Percentiles rank a stretch among this genome's conserved stretches.
These are phyloP conservation scores for Moesziomyces sp. DNA, from an alignment of 1,284 basidiomycete genomes.

Conservation along the genomic window DNA sequence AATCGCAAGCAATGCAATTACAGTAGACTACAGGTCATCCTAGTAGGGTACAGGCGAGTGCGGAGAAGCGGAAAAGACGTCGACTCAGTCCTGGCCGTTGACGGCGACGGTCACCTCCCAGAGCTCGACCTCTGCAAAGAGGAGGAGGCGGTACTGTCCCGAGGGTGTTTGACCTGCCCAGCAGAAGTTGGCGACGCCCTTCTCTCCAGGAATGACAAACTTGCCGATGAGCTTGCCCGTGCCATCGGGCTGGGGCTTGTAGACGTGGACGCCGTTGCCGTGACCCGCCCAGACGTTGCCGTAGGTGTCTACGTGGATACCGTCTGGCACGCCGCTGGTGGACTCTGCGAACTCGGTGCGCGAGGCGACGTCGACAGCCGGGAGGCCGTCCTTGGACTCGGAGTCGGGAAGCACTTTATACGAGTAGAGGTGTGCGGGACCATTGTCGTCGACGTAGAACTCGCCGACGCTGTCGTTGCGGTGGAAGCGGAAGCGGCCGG, in stretches of 20 bases:
- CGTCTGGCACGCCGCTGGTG: constrained; percentile 40
- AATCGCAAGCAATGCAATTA: too few relatives aligned
- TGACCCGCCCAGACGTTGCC: constrained; percentile 53
- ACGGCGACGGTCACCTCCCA: constrained; percentile 41
- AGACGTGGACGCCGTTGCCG: constrained; percentile 49
- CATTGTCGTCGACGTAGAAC: constrained; percentile 33
- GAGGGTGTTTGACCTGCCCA: constrained; percentile 38
- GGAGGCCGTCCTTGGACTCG: constrained; percentile 19
- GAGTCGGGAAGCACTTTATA: constrained; percentile 33
- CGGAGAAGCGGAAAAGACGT: background rate
- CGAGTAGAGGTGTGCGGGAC: constrained; percentile 31
- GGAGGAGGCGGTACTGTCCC: constrained; percentile 32
- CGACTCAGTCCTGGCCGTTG: constrained; percentile 33
- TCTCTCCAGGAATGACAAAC: constrained; percentile 38
- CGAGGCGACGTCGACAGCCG: constrained; percentile 20
- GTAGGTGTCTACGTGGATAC: constrained; percentile 37
- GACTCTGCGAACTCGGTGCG: constrained; percentile 32
- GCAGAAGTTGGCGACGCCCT: constrained; percentile 53
- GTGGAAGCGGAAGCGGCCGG: constrained; percentile 37
- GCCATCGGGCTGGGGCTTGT: constrained; percentile 28
- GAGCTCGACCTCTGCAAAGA: constrained; percentile 54
- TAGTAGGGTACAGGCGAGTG: too few relatives aligned
- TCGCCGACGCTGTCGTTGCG: constrained; percentile 36
- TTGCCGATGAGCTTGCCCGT: constrained; percentile 49
- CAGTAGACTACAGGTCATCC: too few relatives aligned